Conservation (phyloP, 1,284 basidiomycete genomes). For the Ustilago curta region DNA sequence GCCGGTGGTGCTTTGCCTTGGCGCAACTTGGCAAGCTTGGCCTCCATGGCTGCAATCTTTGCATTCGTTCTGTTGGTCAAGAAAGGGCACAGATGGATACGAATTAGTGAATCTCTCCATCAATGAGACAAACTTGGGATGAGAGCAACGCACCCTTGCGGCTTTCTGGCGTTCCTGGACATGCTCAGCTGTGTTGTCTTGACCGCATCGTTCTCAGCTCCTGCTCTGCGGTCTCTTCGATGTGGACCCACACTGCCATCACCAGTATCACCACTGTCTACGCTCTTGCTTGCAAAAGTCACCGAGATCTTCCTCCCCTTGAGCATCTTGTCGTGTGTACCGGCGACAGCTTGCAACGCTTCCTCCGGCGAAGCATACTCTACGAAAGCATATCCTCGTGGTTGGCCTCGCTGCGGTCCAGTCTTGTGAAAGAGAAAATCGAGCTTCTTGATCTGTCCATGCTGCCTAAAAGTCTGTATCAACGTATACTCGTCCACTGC, state of each 20-base stretch:
- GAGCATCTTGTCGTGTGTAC: slow-evolving; percentile 82
- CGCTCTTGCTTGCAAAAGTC: slow-evolving; percentile 83
- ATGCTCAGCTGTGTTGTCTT: slow-evolving; percentile 88
- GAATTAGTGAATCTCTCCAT: not conserved
- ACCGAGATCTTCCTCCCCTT: slow-evolving; percentile 88
- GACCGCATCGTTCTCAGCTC: slow-evolving; percentile 72
- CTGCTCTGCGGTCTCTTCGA: slow-evolving; percentile 25
- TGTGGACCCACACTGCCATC: slow-evolving; percentile 47
- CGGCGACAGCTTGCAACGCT: slow-evolving; percentile 81
- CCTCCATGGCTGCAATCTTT: slow-evolving; percentile 95
- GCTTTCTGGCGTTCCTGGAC: slow-evolving; percentile 78
- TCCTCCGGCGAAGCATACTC: slow-evolving; percentile 77
- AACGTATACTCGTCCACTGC: slow-evolving; percentile 87
- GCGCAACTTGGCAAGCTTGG: slow-evolving; percentile 76
- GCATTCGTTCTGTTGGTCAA: slow-evolving; percentile 74
- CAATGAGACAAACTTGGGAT: not conserved
- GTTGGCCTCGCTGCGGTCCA: slow-evolving; percentile 87
- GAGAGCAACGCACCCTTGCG: slow-evolving; percentile 73
- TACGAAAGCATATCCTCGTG: slow-evolving; percentile 93
- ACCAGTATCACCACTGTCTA: not conserved
- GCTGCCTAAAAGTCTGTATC: slow-evolving; percentile 88
- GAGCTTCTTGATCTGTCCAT: slow-evolving; percentile 88
- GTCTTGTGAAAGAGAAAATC: slow-evolving; percentile 96
- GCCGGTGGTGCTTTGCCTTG: slow-evolving; percentile 15
- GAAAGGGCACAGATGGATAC: no score